Evolutionary conservation across 139 green algal species (phyloP), one percentile per base, ranked within the genome.

Genomic region (Chlorella sp.): DNA sequence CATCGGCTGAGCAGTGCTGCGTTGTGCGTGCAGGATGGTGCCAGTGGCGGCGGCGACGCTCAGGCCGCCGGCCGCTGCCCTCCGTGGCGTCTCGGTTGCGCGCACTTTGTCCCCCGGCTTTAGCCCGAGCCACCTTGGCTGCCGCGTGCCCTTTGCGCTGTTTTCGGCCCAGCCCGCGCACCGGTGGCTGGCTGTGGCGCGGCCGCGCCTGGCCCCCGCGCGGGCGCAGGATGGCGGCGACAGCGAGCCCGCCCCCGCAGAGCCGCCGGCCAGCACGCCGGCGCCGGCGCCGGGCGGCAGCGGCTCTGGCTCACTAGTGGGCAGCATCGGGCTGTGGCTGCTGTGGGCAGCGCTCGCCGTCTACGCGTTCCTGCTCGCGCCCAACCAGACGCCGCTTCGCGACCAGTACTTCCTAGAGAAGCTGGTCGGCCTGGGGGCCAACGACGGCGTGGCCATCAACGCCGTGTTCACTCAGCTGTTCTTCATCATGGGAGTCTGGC

Each of bases 401-500:
- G 90, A 94, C 72, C 27, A 71, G 17, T 90, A 90, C 51, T 91
- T 91, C 41, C 74, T 95, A 12, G 74, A 91, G 74, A 91, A 91
- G 61, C 71, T 93, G 38, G 29, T 87, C 0, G 87, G 87, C 41
- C 60, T 92, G 36, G 79, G 81, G 1, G 66, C 74, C 42, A 65
- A 88, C 29, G 76, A 83, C 40, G 73, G 77, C 17, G 86, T 86
- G 35, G 19, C 69, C 19, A 58, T 94, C 27, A 92, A 92, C 71
- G 23, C 67, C 9, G 81, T 95, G 0, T 91, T 93, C 79, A 76
- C 77, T 33, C 74, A 76, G 11, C 61, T 97, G 4, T 97, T 93
- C 78, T 88, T 85, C 70, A 72, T 92, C 45, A 94, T 97, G 87
- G 93, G 93, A 35, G 70, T 96, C 25, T 96, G 90, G 79, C 90